Evolutionary conservation across 768 basidiomycete genomes (phyloP).

Genomic region (Sarcodon sp.): DNA sequence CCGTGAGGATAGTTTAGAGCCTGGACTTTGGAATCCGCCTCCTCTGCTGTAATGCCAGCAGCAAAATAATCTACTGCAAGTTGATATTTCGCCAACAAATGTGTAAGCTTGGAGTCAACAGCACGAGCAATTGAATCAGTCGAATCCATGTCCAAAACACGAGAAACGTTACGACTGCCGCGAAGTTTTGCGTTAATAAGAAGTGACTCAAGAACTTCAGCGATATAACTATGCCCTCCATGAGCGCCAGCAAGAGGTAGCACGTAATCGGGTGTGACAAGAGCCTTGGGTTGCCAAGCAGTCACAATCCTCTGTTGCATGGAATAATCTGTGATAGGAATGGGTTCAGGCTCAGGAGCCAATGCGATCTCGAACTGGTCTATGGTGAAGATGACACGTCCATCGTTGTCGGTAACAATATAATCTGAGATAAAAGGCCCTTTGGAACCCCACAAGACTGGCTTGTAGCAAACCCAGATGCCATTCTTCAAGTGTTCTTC

Average conservation of each 20-base stretch:
- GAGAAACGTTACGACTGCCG: slow-evolving; percentile 12
- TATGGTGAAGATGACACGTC: slow-evolving; percentile 18
- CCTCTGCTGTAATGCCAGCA: slow-evolving; percentile 8
- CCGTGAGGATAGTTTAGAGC: slow-evolving; percentile 5
- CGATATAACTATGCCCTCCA: neutral
- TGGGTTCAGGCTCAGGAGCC: slow-evolving; percentile 16
- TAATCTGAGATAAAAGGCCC: slow-evolving; percentile 13
- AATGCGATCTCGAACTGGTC: slow-evolving; percentile 20
- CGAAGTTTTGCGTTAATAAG: slow-evolving; percentile 6
- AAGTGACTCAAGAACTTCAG: slow-evolving; percentile 8
- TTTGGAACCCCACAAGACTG: slow-evolving; percentile 11
- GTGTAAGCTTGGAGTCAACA: slow-evolving; percentile 8
- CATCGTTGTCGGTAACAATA: slow-evolving; percentile 15
- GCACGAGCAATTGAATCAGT: slow-evolving; percentile 8
- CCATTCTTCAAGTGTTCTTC: slow-evolving; percentile 16
- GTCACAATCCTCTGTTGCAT: slow-evolving; percentile 18
- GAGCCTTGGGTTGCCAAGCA: slow-evolving; percentile 17
- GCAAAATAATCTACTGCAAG: slow-evolving; percentile 9
- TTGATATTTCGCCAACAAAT: slow-evolving; percentile 7
- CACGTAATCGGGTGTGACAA: slow-evolving; percentile 8
- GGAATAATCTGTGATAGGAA: slow-evolving; percentile 13
- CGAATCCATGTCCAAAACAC: slow-evolving; percentile 13
- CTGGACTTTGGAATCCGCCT: slow-evolving; percentile 13
- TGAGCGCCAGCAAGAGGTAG: slow-evolving; percentile 3
- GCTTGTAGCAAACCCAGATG: slow-evolving; percentile 17